Percentiles rank a stretch among this genome's conserved stretches.
phyloP scores from a whole-genome alignment of 2,329 filamentous ascomycete species.

The Alternaria novae-zelandiae region DNA sequence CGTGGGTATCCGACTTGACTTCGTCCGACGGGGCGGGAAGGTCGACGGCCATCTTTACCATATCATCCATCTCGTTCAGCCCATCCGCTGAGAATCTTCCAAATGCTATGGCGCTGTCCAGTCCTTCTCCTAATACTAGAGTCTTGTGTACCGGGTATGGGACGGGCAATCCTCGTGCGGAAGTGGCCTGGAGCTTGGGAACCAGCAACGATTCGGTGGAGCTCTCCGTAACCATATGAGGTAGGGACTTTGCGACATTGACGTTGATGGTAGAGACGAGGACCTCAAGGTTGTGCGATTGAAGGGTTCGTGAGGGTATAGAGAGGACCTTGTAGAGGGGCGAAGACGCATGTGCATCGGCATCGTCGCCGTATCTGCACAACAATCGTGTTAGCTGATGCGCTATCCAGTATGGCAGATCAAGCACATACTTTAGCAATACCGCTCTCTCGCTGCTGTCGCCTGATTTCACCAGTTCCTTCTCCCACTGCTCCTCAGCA shows the following conservation, averaged over 20 bases:
- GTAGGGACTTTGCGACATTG: slow-evolving; percentile 44
- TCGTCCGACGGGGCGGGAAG: slow-evolving; percentile 54
- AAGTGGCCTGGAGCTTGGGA: slow-evolving; percentile 71
- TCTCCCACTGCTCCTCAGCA: slow-evolving; percentile 53
- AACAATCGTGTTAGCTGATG: slow-evolving; percentile 21
- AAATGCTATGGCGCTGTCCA: slow-evolving; percentile 69
- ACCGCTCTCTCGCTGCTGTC: slow-evolving; percentile 46
- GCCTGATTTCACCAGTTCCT: slow-evolving; percentile 42
- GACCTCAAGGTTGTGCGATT: slow-evolving; percentile 70
- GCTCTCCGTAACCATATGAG: slow-evolving; percentile 42
- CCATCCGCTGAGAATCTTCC: slow-evolving; percentile 46
- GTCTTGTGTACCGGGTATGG: slow-evolving; percentile 85
- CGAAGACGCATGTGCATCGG: slow-evolving; percentile 53
- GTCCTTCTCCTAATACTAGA: slow-evolving; percentile 74
- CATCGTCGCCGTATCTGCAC: slow-evolving; percentile 61
- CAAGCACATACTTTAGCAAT: slow-evolving; percentile 49
- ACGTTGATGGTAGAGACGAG: slow-evolving; percentile 60
- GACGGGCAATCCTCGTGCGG: slow-evolving; percentile 69
- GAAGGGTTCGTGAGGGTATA: slow-evolving; percentile 68
- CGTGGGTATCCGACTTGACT: slow-evolving; percentile 26
- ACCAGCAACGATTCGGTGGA: slow-evolving; percentile 74
- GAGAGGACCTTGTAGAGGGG: slow-evolving; percentile 66
- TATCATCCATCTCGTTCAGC: slow-evolving; percentile 50
- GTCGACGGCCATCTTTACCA: slow-evolving; percentile 65
- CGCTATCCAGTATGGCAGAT: neutral